Percentiles rank a stretch among this genome's conserved stretches.
phyloP scores from a whole-genome alignment of 352 stramenopile genomes.

The Phytophthora multivora region DNA sequence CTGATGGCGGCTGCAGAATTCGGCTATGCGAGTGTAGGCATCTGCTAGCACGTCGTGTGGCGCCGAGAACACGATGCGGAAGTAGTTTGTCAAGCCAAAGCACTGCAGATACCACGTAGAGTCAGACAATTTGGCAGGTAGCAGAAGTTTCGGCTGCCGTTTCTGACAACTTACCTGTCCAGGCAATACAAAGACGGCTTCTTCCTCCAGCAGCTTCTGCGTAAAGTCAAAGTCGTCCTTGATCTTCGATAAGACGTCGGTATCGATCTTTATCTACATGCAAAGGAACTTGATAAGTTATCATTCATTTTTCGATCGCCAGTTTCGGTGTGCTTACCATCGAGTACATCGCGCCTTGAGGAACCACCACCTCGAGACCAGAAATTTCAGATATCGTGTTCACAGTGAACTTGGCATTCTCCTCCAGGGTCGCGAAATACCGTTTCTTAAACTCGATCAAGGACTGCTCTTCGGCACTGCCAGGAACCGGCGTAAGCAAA shows the following conservation, averaged over 20 bases:
- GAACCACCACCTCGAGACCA: slow-evolving; percentile 86
- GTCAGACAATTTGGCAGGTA: slow-evolving; percentile 1
- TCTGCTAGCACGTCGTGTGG: slow-evolving; percentile 70
- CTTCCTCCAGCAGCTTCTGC: slow-evolving; percentile 93
- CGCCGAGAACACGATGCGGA: slow-evolving; percentile 76
- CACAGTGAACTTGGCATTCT: slow-evolving; percentile 87
- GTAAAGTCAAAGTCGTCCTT: slow-evolving; percentile 94
- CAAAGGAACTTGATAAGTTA: neutral
- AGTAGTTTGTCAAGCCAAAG: slow-evolving; percentile 74
- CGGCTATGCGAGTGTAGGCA: slow-evolving; percentile 61
- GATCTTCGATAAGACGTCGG: slow-evolving; percentile 76
- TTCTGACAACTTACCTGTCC: slow-evolving; percentile 53
- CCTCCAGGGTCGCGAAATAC: slow-evolving; percentile 83
- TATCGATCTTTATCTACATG: slow-evolving; percentile 63
- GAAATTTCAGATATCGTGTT: slow-evolving; percentile 72
- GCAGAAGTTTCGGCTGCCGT: neutral
- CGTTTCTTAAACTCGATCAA: slow-evolving; percentile 84
- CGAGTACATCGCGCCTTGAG: slow-evolving; percentile 96
- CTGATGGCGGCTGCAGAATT: slow-evolving; percentile 62
- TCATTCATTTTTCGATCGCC: neutral
- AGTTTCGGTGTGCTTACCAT: slow-evolving; percentile 63
- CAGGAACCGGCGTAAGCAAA: slow-evolving; percentile 69
- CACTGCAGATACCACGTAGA: slow-evolving; percentile 21
- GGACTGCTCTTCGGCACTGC: slow-evolving; percentile 61
- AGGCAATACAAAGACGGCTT: slow-evolving; percentile 95